A percentile compares a stretch with the other conserved stretches of the same genome.
These are phyloP conservation scores for Trichoderma orchidacearum DNA, from an alignment of 495 filamentous ascomycete species.

Conservation along the genomic window DNA sequence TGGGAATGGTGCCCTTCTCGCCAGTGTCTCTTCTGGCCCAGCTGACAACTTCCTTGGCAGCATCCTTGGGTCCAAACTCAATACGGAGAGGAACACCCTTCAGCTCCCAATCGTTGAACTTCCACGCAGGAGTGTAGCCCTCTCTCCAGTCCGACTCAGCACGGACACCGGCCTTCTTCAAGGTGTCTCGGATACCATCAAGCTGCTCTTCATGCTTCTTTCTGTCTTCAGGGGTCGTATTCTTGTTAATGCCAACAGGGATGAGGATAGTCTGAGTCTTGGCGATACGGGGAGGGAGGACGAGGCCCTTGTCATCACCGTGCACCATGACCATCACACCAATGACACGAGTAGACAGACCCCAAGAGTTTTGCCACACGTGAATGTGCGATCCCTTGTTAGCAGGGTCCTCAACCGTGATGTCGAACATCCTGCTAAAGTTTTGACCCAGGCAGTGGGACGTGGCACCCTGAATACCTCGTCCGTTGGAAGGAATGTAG, in stretches of 20 bases:
- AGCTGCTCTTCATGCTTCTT: constrained; percentile 56
- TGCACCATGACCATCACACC: constrained; percentile 98
- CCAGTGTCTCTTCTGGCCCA: constrained; percentile 81
- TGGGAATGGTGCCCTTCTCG: constrained; percentile 59
- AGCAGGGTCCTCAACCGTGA: constrained; percentile 85
- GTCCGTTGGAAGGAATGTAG: constrained; percentile 87
- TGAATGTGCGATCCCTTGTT: constrained; percentile 66
- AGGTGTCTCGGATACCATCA: constrained; percentile 46
- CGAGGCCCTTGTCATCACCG: constrained; percentile 84
- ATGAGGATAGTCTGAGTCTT: constrained; percentile 75
- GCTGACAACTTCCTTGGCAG: constrained; percentile 67
- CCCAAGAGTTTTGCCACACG: constrained; percentile 99
- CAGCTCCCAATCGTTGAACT: constrained; percentile 96
- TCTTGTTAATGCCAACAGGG: constrained; percentile 87
- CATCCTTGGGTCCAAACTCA: constrained; percentile 91
- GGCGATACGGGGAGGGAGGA: constrained; percentile 80
- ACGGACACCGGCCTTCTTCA: constrained; percentile 55
- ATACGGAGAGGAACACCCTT: constrained; percentile 87
- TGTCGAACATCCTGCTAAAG: constrained; percentile 97
- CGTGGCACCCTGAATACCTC: constrained; percentile 92
- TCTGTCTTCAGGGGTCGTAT: constrained; percentile 64
- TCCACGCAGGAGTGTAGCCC: constrained; percentile 83
- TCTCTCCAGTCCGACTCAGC: constrained; percentile 66
- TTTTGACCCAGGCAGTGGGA: constrained; percentile 93
- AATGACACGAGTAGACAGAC: constrained; percentile 86